Conservation (phyloP, 257 asterid genomes). For the Primulina huaijiensis region DNA sequence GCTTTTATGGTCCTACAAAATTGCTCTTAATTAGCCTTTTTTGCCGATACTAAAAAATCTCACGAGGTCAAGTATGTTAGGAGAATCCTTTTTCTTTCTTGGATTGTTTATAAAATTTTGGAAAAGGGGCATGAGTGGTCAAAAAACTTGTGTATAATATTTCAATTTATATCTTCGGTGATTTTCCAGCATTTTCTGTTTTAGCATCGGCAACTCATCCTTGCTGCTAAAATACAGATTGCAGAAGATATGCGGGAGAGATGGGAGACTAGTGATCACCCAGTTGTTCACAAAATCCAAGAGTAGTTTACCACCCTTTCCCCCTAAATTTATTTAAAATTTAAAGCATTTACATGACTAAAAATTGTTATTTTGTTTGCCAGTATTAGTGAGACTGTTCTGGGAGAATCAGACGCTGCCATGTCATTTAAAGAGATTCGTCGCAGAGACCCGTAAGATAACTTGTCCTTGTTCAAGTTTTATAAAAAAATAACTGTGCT, state of each 20-base stretch:
- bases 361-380: conserved; percentile 28
- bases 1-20: background rate
- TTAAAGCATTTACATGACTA: conserved; percentile 15
- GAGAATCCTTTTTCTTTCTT: background rate
- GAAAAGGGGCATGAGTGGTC: background rate
- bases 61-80: background rate
- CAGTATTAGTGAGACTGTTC: conserved; percentile 87
- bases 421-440: conserved; percentile 94
- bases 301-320: conserved; percentile 47
- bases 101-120: background rate
- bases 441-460: conserved; percentile 83
- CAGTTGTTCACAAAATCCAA: conserved; percentile 89
- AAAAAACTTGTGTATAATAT: background rate
- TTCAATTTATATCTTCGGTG: background rate
- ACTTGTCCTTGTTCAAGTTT: conserved; percentile 10
- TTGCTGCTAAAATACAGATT: conserved; percentile 45
- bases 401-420: conserved; percentile 94
- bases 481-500: background rate
- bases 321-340: background rate
- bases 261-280: conserved; percentile 97
- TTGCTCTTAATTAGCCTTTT: background rate
- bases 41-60: background rate
- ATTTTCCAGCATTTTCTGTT: background rate
- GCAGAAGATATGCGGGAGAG: conserved; percentile 92
- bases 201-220: conserved; percentile 18